These are phyloP conservation scores for Diaporthe sp. DNA, from an alignment of 2,329 filamentous ascomycete genomes.

Conservation along the genomic window DNA sequence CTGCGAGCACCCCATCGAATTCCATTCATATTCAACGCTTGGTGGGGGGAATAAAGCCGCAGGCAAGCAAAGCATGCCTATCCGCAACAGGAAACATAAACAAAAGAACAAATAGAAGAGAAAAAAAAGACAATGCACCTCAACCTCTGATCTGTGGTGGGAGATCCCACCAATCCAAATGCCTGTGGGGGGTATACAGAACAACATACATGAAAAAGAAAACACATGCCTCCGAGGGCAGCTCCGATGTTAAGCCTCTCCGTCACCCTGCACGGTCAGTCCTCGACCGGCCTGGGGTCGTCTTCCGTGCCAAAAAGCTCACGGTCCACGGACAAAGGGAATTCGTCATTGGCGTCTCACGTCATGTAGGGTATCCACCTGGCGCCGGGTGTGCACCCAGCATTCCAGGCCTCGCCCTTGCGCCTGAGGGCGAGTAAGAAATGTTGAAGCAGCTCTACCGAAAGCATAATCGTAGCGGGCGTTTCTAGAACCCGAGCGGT, in stretches of 20 bases:
- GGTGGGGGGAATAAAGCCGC: conserved; percentile 15
- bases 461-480: conserved; percentile 41
- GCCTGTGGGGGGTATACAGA: conserved; percentile 40
- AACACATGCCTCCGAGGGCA: conserved; percentile 25
- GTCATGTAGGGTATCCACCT: conserved; percentile 37
- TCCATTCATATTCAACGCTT: conserved; percentile 35
- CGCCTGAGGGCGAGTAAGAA: conserved; percentile 11
- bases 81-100: conserved; percentile 4
- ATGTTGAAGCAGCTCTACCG: conserved; percentile 34
- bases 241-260: conserved; percentile 26
- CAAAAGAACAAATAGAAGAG: background rate
- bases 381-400: conserved; percentile 34
- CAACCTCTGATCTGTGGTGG: conserved; percentile 35
- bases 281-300: conserved; percentile 1
- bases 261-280: conserved; percentile 4
- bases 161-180: conserved; percentile 37
- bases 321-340: conserved; percentile 38
- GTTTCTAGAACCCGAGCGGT: conserved; percentile 66
- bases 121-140: conserved; percentile 34
- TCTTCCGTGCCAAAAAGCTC: conserved; percentile 3
- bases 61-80: conserved; percentile 20
- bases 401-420: conserved; percentile 37
- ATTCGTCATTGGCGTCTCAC: conserved; percentile 45
- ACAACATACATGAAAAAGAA: conserved; percentile 36
- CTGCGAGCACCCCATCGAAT: conserved; percentile 24